Percentiles rank a stretch among this genome's conserved stretches.
Evolutionary conservation across 176 grass and related monocot genomes (phyloP).

Genomic region (Oryza australiensis): DNA sequence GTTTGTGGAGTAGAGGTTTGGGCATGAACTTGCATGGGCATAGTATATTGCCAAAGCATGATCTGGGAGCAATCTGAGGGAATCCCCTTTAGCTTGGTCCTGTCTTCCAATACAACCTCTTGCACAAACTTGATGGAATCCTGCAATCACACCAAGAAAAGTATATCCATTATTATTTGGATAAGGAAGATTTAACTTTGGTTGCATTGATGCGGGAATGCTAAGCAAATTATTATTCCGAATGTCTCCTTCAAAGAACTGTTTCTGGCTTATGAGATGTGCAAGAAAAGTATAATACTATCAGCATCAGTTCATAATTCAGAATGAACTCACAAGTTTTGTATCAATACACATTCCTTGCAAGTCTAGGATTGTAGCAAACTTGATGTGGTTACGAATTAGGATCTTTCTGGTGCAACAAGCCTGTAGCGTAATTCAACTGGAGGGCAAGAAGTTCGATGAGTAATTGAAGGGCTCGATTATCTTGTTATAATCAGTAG

Average conservation of each 20-base stretch:
- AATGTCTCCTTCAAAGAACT: neutral
- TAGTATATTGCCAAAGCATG: conserved; percentile 81
- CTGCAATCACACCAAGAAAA: conserved; percentile 40
- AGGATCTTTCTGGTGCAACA: conserved; percentile 22
- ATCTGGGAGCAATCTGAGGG: conserved; percentile 81
- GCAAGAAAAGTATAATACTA: neutral
- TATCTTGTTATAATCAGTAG: conserved; percentile 15
- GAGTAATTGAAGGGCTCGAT: neutral
- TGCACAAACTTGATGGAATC: conserved; percentile 95
- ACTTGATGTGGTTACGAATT: conserved; percentile 12
- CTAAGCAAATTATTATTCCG: neutral
- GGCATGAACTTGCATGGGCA: conserved; percentile 35
- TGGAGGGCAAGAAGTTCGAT: neutral
- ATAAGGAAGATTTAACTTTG: neutral
- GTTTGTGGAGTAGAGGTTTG: conserved; percentile 32
- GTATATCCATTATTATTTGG: neutral
- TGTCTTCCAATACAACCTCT: conserved; percentile 82
- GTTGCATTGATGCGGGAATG: neutral
- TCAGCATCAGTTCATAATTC: conserved; percentile 19
- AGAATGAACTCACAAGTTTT: neutral
- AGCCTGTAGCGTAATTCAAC: neutral
- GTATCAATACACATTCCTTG: neutral
- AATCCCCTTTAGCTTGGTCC: conserved; percentile 75
- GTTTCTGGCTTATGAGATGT: conserved; percentile 27
- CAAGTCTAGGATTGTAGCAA: neutral